Conservation (phyloP, 2,329 filamentous ascomycete species). For the Phoma sp. region DNA sequence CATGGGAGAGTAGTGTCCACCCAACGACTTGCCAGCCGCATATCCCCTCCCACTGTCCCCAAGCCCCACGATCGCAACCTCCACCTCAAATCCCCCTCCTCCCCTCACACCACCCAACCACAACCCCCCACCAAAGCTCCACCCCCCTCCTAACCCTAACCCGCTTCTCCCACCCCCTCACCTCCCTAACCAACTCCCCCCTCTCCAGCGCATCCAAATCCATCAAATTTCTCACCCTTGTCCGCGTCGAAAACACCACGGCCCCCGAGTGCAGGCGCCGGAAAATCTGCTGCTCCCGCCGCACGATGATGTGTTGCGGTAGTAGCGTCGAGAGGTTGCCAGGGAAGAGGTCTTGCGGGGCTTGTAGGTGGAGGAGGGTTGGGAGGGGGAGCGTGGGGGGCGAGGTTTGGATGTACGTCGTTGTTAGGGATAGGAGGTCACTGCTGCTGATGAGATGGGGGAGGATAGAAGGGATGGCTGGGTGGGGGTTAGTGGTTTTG, state of each 20-base stretch:
- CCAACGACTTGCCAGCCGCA: too few species aligned
- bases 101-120: constrained; percentile 5
- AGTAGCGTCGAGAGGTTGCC: constrained; percentile 33
- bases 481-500: constrained; percentile 20
- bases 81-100: neutral
- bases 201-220: constrained; percentile 20
- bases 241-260: constrained; percentile 59
- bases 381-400: constrained; percentile 45
- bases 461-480: constrained; percentile 21
- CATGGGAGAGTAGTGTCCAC: too few species aligned
- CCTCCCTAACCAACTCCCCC: constrained; percentile 24
- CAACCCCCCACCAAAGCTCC: constrained; percentile 2
- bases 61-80: too few species aligned
- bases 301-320: constrained; percentile 53
- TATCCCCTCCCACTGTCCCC: too few species aligned
- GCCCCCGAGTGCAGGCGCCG: constrained; percentile 53
- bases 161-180: constrained; percentile 28
- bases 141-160: neutral
- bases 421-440: constrained; percentile 56
- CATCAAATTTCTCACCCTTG: constrained; percentile 47
- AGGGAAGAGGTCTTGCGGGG: constrained; percentile 45
- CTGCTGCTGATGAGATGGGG: constrained; percentile 39
- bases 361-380: constrained; percentile 55
- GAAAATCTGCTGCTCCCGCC: constrained; percentile 60
- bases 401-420: constrained; percentile 59